phyloP scores from a whole-genome alignment of 1,284 basidiomycete genomes.

The Pyrrhoderma noxium region DNA sequence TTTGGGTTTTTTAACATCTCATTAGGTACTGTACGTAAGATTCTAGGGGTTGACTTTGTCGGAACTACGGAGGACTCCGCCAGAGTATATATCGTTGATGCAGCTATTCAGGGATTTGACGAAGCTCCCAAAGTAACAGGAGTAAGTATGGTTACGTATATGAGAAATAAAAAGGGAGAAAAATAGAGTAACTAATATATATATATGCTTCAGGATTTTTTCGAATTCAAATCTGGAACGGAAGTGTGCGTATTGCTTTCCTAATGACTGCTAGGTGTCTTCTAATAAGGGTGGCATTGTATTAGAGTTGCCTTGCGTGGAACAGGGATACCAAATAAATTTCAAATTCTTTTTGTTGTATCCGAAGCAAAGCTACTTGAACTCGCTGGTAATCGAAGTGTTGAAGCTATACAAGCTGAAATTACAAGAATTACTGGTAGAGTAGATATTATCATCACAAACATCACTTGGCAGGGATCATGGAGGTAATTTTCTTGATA shows the following conservation, averaged over 20 bases:
- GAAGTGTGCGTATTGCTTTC: neutral
- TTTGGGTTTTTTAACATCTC: neutral
- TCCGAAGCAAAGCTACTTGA: neutral
- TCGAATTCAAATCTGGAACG: neutral
- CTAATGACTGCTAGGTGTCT: no score
- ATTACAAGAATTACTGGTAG: neutral
- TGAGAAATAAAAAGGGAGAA: neutral
- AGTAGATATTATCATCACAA: conserved; percentile 1
- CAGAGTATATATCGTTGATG: conserved; percentile 17
- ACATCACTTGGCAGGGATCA: conserved; percentile 7
- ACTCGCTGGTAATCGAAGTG: no score
- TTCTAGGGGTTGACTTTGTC: conserved; percentile 36
- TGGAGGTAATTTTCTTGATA: conserved; percentile 2
- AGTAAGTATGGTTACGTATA: neutral
- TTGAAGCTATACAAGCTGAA: neutral
- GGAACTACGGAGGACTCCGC: conserved; percentile 35
- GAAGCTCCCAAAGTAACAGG: neutral
- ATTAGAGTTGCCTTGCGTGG: neutral
- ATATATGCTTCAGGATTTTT: neutral
- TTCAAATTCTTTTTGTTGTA: conserved; percentile 6
- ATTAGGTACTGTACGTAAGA: conserved; percentile 29
- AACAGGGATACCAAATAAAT: neutral
- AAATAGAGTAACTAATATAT: neutral
- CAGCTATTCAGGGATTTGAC: conserved; percentile 1
- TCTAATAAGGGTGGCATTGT: no score